These are phyloP conservation scores for Vanrija sp. DNA, from an alignment of 1,284 basidiomycete genomes.

Conservation along the genomic window DNA sequence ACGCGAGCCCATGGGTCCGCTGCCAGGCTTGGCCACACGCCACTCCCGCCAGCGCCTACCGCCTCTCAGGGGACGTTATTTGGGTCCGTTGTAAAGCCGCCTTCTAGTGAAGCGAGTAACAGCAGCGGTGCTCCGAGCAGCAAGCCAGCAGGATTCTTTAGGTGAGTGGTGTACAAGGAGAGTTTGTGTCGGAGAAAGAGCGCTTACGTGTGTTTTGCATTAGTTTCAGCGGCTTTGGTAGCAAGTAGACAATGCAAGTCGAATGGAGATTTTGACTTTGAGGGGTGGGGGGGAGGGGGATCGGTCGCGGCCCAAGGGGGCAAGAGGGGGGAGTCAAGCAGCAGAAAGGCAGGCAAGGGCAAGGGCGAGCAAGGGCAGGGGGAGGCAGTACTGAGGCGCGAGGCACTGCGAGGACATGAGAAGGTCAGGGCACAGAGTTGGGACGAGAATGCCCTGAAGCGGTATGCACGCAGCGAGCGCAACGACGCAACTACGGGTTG, in stretches of 20 bases:
- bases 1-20: slow-evolving; percentile 18
- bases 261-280: too few species aligned
- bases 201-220: background rate
- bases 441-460: too few species aligned
- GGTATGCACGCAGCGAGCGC: too few species aligned
- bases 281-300: too few species aligned
- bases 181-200: background rate
- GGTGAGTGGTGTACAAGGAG: slow-evolving; percentile 18
- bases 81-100: slow-evolving; percentile 10
- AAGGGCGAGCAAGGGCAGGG: background rate
- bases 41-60: background rate
- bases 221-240: slow-evolving; percentile 25
- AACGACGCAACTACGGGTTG: too few species aligned
- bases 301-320: background rate
- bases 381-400: too few species aligned
- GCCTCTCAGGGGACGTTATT: slow-evolving; percentile 5
- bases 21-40: slow-evolving; percentile 6
- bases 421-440: background rate
- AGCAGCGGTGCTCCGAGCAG: background rate
- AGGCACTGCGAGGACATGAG: background rate
- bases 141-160: slow-evolving; percentile 25
- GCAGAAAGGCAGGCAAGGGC: too few species aligned
- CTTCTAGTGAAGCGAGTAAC: background rate
- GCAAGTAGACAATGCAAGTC: background rate
- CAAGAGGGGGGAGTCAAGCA: too few species aligned